Conservation (phyloP, 148 eudicot species). For the Rheum nobile region DNA sequence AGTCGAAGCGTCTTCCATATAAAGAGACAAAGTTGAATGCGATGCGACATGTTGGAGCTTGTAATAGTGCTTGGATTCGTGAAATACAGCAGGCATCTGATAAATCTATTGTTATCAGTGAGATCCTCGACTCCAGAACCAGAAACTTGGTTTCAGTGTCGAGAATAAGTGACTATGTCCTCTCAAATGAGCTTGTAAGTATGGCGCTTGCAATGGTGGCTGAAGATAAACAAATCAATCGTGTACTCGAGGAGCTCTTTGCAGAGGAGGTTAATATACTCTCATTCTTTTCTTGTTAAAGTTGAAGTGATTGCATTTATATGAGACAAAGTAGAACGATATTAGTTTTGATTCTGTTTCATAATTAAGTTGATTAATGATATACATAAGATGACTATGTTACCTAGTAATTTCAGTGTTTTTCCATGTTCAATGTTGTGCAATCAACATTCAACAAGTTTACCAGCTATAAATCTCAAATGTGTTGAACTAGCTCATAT, state of each 20-base stretch:
- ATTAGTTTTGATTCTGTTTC: background rate
- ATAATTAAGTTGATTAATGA: too few relatives aligned
- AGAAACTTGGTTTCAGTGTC: slow-evolving; percentile 86
- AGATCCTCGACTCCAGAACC: slow-evolving; percentile 86
- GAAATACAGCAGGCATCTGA: slow-evolving; percentile 86
- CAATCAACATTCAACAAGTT: background rate
- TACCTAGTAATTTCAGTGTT: background rate
- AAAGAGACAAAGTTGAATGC: slow-evolving; percentile 35
- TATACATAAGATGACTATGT: too few relatives aligned
- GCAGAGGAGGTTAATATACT: slow-evolving; percentile 62
- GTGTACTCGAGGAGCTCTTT: slow-evolving; percentile 88
- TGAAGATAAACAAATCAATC: slow-evolving; percentile 92
- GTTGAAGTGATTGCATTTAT: background rate
- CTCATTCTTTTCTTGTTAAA: background rate
- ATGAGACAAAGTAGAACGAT: background rate
- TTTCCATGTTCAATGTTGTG: background rate
- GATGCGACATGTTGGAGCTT: slow-evolving; percentile 44
- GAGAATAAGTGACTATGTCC: slow-evolving; percentile 86
- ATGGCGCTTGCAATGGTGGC: slow-evolving; percentile 98
- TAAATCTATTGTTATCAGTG: slow-evolving; percentile 81
- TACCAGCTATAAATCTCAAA: background rate
- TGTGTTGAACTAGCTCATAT: background rate
- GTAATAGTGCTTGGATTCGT: slow-evolving; percentile 76
- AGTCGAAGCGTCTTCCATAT: slow-evolving; percentile 75
- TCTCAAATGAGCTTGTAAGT: slow-evolving; percentile 89